These are phyloP conservation scores for Xylariaceae sp. DNA, from an alignment of 2,329 filamentous ascomycete genomes.

Conservation along the genomic window DNA sequence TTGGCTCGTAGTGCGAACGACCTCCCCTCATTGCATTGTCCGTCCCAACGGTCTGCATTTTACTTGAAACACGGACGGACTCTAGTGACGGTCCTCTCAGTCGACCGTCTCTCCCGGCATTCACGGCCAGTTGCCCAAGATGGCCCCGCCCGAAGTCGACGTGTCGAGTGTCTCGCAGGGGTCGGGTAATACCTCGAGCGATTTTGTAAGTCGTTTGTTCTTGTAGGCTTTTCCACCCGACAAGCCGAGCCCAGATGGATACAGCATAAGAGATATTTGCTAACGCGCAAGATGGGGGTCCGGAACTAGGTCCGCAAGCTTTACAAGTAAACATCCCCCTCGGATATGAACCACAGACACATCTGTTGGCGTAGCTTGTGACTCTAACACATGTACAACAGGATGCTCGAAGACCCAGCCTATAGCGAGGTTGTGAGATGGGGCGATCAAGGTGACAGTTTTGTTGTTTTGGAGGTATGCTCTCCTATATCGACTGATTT, in stretches of 20 bases:
- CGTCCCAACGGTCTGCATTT: neutral
- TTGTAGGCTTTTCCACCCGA: conserved; percentile 9
- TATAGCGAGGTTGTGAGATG: conserved; percentile 92
- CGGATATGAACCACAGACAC: conserved; percentile 16
- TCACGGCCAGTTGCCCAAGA: conserved; percentile 23
- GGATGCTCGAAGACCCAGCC: conserved; percentile 93
- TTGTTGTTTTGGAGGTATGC: conserved; percentile 89
- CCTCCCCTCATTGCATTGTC: conserved; percentile 7
- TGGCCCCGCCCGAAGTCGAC: conserved; percentile 35
- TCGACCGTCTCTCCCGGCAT: conserved; percentile 5
- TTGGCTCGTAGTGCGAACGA: conserved; percentile 6
- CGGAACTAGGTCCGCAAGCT: conserved; percentile 80
- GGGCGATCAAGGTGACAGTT: conserved; percentile 92
- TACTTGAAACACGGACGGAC: conserved; percentile 3
- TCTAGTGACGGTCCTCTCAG: conserved; percentile 7
- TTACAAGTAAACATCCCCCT: conserved; percentile 67
- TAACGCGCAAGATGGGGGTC: conserved; percentile 24
- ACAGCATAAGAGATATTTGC: conserved; percentile 20
- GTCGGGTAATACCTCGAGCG: conserved; percentile 74
- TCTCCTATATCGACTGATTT: neutral
- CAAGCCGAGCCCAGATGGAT: conserved; percentile 19
- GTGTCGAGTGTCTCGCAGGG: conserved; percentile 35
- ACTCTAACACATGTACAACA: conserved; percentile 37
- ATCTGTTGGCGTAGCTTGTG: neutral
- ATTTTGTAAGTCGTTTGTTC: conserved; percentile 67